Evolutionary conservation across 2,329 filamentous ascomycete genomes (phyloP).

Genomic region (Cladosporium sp.): DNA sequence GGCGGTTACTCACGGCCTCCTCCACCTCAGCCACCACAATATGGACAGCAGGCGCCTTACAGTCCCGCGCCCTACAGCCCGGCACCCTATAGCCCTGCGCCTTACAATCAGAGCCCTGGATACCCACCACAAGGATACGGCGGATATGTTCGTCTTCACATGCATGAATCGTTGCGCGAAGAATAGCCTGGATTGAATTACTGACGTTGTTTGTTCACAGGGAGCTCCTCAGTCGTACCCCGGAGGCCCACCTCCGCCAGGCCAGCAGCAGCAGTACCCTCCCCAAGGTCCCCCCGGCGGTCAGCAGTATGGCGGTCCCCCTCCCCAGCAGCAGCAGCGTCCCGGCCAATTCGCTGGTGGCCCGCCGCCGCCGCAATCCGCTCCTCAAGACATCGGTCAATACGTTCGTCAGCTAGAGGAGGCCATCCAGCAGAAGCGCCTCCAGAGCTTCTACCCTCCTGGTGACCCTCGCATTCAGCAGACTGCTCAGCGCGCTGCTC

Average conservation of each 20-base stretch:
- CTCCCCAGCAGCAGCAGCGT: constrained; percentile 25
- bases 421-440: constrained; percentile 57
- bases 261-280: constrained; percentile 33
- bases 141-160: constrained; percentile 30
- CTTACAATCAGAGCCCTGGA: constrained; percentile 28
- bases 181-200: neutral
- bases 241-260: constrained; percentile 26
- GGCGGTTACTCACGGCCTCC: constrained; percentile 31
- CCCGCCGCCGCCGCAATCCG: constrained; percentile 27
- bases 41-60: constrained; percentile 18
- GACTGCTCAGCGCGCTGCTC: constrained; percentile 46
- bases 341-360: constrained; percentile 19
- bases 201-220: constrained; percentile 17
- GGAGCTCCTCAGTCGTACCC: constrained; percentile 20
- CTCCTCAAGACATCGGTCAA: constrained; percentile 48
- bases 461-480: constrained; percentile 43
- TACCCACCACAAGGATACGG: constrained; percentile 24
- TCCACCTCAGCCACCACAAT: constrained; percentile 16
- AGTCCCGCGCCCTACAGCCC: constrained; percentile 22
- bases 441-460: constrained; percentile 57
- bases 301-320: constrained; percentile 24
- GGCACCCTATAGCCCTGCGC: constrained; percentile 25
- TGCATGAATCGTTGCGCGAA: neutral
- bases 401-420: constrained; percentile 55
- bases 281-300: constrained; percentile 28